A percentile compares a stretch with the other conserved stretches of the same genome.
These are phyloP conservation scores for Chaetoceros muelleri DNA, from an alignment of 108 stramenopile genomes.

Conservation along the genomic window DNA sequence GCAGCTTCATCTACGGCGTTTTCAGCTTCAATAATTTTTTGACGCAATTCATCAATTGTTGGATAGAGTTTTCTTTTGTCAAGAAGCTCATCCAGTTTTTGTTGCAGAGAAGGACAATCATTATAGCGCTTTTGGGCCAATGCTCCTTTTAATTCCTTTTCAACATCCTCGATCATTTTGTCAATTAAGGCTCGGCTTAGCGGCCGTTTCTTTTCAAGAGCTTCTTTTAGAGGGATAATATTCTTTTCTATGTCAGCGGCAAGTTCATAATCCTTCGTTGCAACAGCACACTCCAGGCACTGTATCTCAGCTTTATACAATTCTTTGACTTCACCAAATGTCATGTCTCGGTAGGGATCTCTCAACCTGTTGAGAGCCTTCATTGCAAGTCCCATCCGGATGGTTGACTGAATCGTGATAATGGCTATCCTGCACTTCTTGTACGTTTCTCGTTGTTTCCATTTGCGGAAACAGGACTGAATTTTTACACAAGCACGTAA, in stretches of 20 bases:
- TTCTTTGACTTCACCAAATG: conserved; percentile 50
- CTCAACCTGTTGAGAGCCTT: conserved; percentile 28
- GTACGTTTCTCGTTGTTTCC: conserved; percentile 17
- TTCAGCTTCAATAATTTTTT: conserved; percentile 44
- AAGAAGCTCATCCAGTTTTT: conserved; percentile 46
- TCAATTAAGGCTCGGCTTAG: conserved; percentile 65
- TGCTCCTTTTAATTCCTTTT: conserved; percentile 49
- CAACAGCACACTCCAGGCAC: conserved; percentile 54
- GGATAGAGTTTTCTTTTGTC: conserved; percentile 54
- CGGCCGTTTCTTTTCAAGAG: conserved; percentile 55
- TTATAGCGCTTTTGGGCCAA: conserved; percentile 51
- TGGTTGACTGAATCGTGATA: conserved; percentile 44
- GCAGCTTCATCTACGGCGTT: conserved; percentile 48
- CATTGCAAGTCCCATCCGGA: conserved; percentile 32
- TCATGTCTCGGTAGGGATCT: conserved; percentile 68
- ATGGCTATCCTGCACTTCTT: conserved; percentile 10
- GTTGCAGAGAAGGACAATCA: conserved; percentile 67
- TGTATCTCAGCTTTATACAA: conserved; percentile 34
- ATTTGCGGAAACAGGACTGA: conserved; percentile 37
- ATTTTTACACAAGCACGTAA: conserved; percentile 37
- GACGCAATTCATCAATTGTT: conserved; percentile 58
- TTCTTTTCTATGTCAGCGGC: conserved; percentile 62
- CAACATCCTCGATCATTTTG: conserved; percentile 39
- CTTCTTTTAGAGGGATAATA: conserved; percentile 32
- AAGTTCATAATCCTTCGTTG: conserved; percentile 44